phyloP scores from a whole-genome alignment of 495 filamentous ascomycete species.

The Penicillium chermesinum region DNA sequence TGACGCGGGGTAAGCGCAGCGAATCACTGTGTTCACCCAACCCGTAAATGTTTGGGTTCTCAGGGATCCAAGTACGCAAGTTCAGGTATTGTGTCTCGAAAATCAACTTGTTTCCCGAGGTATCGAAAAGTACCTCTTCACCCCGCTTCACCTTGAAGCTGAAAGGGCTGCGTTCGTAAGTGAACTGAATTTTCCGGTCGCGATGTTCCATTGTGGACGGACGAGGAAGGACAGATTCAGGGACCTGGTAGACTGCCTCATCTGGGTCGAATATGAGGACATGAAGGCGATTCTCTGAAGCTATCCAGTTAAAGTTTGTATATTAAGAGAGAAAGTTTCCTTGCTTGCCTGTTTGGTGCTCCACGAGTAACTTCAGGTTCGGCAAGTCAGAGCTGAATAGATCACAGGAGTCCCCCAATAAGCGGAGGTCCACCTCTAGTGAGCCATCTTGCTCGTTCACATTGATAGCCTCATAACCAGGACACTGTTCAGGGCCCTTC shows the following conservation, averaged over 20 bases:
- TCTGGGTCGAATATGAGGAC: conserved; percentile 74
- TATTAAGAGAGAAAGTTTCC: background rate
- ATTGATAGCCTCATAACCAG: conserved; percentile 68
- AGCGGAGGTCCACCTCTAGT: conserved; percentile 54
- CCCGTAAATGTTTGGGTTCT: conserved; percentile 68
- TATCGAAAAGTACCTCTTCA: conserved; percentile 75
- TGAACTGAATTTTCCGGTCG: conserved; percentile 54
- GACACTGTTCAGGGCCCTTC: conserved; percentile 40
- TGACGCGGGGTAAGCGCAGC: conserved; percentile 62
- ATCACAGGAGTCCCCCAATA: conserved; percentile 66
- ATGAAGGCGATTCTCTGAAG: conserved; percentile 68
- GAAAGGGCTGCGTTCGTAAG: conserved; percentile 64
- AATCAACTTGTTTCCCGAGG: conserved; percentile 60
- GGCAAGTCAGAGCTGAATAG: conserved; percentile 64
- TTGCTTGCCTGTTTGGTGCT: conserved; percentile 66
- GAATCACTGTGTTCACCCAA: conserved; percentile 76
- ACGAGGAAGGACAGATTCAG: conserved; percentile 63
- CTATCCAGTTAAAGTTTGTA: background rate
- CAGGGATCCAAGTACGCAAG: conserved; percentile 62
- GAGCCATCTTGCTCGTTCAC: conserved; percentile 42
- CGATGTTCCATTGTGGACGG: conserved; percentile 33
- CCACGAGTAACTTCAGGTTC: conserved; percentile 62
- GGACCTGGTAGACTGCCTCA: conserved; percentile 75
- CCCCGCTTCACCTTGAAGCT: conserved; percentile 63
- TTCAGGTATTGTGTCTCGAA: conserved; percentile 78